Base-by-base conservation (phyloP, 495 filamentous ascomycete species). In the Astrocystis sublimbata region DNA sequence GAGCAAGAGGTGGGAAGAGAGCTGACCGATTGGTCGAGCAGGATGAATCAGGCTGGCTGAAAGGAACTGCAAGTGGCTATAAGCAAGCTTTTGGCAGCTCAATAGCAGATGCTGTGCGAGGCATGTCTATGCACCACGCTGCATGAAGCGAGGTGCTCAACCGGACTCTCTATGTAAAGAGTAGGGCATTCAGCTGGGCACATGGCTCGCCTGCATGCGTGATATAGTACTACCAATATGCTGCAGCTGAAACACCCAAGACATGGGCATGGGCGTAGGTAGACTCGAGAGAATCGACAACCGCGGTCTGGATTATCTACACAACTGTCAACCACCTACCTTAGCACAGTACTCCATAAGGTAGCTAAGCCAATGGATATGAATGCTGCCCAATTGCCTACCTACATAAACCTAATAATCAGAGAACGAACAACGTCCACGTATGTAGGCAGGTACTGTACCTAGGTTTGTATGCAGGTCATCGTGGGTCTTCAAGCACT, bases 1-100 rank as follows among this genome's bases (percentile, higher is more conserved):
- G 54, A 54, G 21, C 17, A 19, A 33, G 49, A 3, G 17, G 19
- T 30, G 19, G 4, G 30, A 52, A 8, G 30, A 57, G 40, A 57
- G 40, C 36, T 10, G 24, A 40, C 40, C 28, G 40, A 45, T 57
- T 45, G 40, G 54, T 23, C 40, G 38, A 35, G 40, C 12, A 24
- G 54, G 33, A 33, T 28, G 31, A 24, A 57, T 28, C 28, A 19
- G 54, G 54, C 40, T 57, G 40, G 54, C 54, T 57, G 54, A 57
- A 57, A 28, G 8, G 40, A 45, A 19, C 36, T 13, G 19, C 15
- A n/a, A 10, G 30, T 23, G 10, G 21, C 30, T 10, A 35, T 35
- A 30, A 30, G n/a, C 28, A 35, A 52, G 9, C 30, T 35, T 52
- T 35, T 47, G 26, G 17, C 6, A 5, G 33, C 47, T 33, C 6